These are phyloP conservation scores for Cyberlindnera maritima DNA, from an alignment of 805 yeast species.

Conservation along the genomic window DNA sequence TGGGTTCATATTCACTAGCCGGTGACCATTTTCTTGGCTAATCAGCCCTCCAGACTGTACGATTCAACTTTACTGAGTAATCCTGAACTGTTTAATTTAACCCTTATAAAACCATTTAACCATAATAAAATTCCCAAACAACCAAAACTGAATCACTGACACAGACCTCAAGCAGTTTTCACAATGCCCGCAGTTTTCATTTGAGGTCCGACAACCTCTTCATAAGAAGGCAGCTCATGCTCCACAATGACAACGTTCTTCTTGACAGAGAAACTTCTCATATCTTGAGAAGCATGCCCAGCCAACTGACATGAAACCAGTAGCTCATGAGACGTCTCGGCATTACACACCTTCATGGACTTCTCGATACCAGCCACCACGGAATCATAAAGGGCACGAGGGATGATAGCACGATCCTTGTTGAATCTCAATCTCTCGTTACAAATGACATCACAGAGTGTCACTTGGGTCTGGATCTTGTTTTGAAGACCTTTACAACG, in stretches of 20 bases:
- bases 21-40: too few relatives aligned
- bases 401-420: constrained; percentile 7
- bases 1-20: too few relatives aligned
- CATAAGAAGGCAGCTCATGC: constrained; percentile 13
- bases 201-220: constrained; percentile 14
- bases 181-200: constrained; percentile 8
- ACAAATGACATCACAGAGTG: constrained; percentile 12
- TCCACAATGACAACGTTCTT: constrained; percentile 9
- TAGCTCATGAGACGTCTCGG: constrained; percentile 9
- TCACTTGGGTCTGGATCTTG: background rate
- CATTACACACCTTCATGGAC: constrained; percentile 11
- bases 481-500: constrained; percentile 2
- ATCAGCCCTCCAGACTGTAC: too few relatives aligned
- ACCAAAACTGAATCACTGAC: too few relatives aligned
- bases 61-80: too few relatives aligned
- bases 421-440: constrained; percentile 4
- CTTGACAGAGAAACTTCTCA: background rate
- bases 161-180: background rate
- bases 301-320: constrained; percentile 5
- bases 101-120: too few relatives aligned
- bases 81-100: too few relatives aligned
- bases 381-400: constrained; percentile 6
- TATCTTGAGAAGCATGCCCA: background rate
- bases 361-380: constrained; percentile 10
- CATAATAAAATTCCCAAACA: too few relatives aligned